These are phyloP conservation scores for Eimeria brunetti DNA, from an alignment of 169 alveolate genomes.

Conservation along the genomic window DNA sequence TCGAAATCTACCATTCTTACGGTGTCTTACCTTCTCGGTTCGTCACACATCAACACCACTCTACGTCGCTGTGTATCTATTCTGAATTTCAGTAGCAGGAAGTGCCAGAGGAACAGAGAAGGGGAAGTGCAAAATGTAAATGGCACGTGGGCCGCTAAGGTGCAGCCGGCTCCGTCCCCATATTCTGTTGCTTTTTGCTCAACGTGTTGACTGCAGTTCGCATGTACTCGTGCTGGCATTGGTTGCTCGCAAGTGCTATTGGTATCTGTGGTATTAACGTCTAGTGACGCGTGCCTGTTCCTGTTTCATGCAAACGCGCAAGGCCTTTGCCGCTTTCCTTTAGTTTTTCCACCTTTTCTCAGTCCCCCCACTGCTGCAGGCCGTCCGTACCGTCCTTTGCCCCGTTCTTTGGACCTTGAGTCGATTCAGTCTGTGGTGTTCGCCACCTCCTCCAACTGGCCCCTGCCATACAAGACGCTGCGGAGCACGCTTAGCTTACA, in stretches of 20 bases:
- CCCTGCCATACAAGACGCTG: slow-evolving; percentile 14
- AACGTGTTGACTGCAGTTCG: neutral
- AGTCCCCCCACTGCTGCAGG: slow-evolving; percentile 40
- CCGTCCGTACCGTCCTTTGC: slow-evolving; percentile 78
- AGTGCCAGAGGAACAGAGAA: neutral
- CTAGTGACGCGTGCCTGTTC: neutral
- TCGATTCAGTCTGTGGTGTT: slow-evolving; percentile 74
- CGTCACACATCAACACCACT: neutral
- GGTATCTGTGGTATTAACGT: neutral
- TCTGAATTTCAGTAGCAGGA: neutral
- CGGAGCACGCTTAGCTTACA: slow-evolving; percentile 4
- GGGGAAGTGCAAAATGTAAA: neutral
- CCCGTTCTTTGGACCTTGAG: slow-evolving; percentile 42
- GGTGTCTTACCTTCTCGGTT: slow-evolving; percentile 42
- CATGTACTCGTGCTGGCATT: neutral
- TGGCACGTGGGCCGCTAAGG: neutral
- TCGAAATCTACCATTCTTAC: neutral
- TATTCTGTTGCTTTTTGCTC: slow-evolving; percentile 1
- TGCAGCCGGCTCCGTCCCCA: neutral
- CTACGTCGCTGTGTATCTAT: neutral
- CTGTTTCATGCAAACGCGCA: neutral
- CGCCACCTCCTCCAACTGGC: slow-evolving; percentile 64
- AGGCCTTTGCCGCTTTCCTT: neutral
- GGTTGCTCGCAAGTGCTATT: neutral
- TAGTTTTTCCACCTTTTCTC: neutral